A percentile compares a stretch with the other conserved stretches of the same genome.
phyloP scores from a whole-genome alignment of 306 rosid genomes.

The Heteromeles arbutifolia region DNA sequence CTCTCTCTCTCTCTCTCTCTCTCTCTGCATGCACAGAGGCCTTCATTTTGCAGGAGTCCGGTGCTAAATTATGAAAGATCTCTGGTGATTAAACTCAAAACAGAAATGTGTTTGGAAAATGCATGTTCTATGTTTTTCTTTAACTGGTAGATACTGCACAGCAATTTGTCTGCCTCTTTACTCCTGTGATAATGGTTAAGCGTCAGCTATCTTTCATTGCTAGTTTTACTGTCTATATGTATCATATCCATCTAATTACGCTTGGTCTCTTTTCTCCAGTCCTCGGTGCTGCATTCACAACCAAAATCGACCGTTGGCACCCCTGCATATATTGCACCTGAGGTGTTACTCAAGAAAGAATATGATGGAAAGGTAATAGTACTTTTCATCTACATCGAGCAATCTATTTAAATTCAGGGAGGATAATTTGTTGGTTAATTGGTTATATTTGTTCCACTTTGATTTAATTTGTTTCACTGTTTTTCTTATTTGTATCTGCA shows the following conservation, averaged over 20 bases:
- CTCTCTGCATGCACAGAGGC: too few species aligned
- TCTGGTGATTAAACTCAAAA: background rate
- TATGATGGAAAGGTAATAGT: slow-evolving; percentile 89
- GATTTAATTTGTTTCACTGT: background rate
- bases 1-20: background rate
- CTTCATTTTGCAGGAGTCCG: background rate
- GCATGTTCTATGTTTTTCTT: background rate
- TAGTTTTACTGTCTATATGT: background rate
- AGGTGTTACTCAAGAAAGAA: slow-evolving; percentile 91
- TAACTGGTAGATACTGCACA: background rate
- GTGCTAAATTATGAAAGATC: background rate
- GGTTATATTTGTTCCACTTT: background rate
- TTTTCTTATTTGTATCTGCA: background rate
- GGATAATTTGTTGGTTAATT: background rate
- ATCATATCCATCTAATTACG: slow-evolving; percentile 19
- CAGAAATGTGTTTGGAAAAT: slow-evolving; percentile 1
- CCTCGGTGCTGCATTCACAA: slow-evolving; percentile 91
- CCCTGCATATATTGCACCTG: slow-evolving; percentile 97
- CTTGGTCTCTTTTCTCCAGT: slow-evolving; percentile 44
- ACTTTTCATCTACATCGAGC: background rate
- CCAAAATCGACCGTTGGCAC: slow-evolving; percentile 98
- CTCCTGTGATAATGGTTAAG: background rate
- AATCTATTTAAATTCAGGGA: background rate
- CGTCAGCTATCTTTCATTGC: background rate
- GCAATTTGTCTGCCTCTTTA: background rate